Base-by-base conservation (phyloP, 2,329 filamentous ascomycete genomes). In the Diplodia mutila region DNA sequence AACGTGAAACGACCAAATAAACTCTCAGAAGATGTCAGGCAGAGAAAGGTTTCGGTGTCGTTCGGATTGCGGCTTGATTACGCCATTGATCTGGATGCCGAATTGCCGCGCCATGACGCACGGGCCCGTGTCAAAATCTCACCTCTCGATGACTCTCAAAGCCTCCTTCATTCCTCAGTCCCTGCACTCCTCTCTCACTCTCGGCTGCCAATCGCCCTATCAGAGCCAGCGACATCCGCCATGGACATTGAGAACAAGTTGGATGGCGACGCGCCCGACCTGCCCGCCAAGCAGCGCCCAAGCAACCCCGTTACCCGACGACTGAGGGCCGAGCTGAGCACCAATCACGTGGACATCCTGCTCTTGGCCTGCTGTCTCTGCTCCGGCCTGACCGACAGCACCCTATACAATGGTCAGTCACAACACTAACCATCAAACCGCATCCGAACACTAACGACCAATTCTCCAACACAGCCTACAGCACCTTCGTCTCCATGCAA, bases 401-500 rank as follows among this genome's bases (percentile, higher is more conserved):
- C 90, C 2, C 88, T 90, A 2, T 90, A 91, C 55, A 90, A 89
- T 67, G 90, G 90, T 51, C 4, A 46, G 11, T n/a, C n/a, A n/a
- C n/a, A n/a, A n/a, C n/a, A n/a, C n/a, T n/a, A n/a, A n/a, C n/a
- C n/a, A n/a, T n/a, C n/a, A n/a, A n/a, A 11, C 34, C 23, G 5
- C 27, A 29, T 54, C 27, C 25, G 18, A 46, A 37, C 18, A 46
- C 61, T 64, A 27, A 64, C n/a, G 11, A 7, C 32, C 32, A 8
- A n/a, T 7, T 11, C 18, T 7, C 14, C 29, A 7, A 11, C 11
- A 1, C 32, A 66, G 65, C 65, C 12, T 94, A 90, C 89, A 90
- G 91, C 14, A 89, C 89, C 2, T 94, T 94, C 72, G 91, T 93
- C 49, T 91, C 89, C 73, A 94, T 94, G 91, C 91, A 94, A 75